Evolutionary conservation across 2,329 filamentous ascomycete species (phyloP), one percentile per base, ranked within the genome.

Genomic region (Aspergillus pseudoviridinutans): DNA sequence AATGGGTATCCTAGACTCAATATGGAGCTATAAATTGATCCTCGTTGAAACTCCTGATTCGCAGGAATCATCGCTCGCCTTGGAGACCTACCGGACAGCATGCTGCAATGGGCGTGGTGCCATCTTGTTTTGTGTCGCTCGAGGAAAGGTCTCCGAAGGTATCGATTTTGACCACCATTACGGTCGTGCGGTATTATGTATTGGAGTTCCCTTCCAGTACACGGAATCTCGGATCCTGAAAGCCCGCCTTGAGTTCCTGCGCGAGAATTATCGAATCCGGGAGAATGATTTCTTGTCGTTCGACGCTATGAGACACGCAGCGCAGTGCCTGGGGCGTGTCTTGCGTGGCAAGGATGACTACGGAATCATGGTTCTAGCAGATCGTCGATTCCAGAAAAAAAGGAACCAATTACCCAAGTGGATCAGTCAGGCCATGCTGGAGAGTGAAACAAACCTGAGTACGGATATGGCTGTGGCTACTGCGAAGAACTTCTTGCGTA

Each of bases 161-260:
- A 97, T 99, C 65, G 94, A 99, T 85, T 99, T 99, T 68, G 94
- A 99, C 74, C 94, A 99, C 70, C 94, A 99, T 69, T 99, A 97
- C 73, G 94, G 94, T 42, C 89, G 94, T 55, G 94, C 93, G 12
- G 95, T 99, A 76, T 74, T 99, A 51, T 97, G 92, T 71, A 97
- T 99, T 64, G 94, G 94, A 46, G 93, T 97, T 1, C 94, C 94
- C 0, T 99, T 97, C 77, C 94, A 99, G 75, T 99, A 99, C 78
- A 99, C 95, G 2, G 94, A 99, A 73, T 97, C 92, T 0, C 87
- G 94, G 32, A 99, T 99, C 59, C 82, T 99, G 49, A 99, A 97
- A 78, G 94, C 94, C 0, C 86, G 94, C 2, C 84, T 99, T 3
- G 92, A 99, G 70, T 99, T 99, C 71, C 76, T 99, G n/a, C 86